phyloP scores from a whole-genome alignment of 2,329 filamentous ascomycete species.

The Coniochaeta sp. region DNA sequence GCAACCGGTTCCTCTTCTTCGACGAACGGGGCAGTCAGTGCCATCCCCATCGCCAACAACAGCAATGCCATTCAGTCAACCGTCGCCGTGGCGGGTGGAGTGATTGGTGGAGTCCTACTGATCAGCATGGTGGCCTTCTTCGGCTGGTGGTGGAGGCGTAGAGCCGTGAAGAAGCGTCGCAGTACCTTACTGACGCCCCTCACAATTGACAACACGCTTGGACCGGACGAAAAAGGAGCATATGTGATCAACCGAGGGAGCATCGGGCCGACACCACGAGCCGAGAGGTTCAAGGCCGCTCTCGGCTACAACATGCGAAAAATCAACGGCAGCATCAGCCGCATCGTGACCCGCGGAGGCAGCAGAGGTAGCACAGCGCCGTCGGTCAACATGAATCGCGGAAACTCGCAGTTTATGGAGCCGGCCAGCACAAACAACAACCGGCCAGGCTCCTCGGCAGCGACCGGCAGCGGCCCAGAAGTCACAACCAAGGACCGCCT shows the following conservation, averaged over 20 bases:
- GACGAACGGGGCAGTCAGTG: conserved; percentile 10
- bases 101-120: conserved; percentile 40
- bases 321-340: conserved; percentile 25
- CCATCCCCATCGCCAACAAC: conserved; percentile 10
- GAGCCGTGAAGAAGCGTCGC: conserved; percentile 30
- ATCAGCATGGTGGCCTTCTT: conserved; percentile 37
- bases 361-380: conserved; percentile 24
- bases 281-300: conserved; percentile 31
- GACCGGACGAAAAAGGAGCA: conserved; percentile 20
- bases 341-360: conserved; percentile 19
- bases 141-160: conserved; percentile 43
- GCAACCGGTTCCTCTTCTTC: conserved; percentile 7
- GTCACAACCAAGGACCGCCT: conserved; percentile 28
- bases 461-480: conserved; percentile 7
- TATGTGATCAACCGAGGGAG: conserved; percentile 38
- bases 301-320: conserved; percentile 27
- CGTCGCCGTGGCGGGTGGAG: conserved; percentile 40
- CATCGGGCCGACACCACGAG: conserved; percentile 39
- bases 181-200: conserved; percentile 43
- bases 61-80: conserved; percentile 24
- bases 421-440: conserved; percentile 23
- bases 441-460: conserved; percentile 25
- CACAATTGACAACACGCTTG: conserved; percentile 21
- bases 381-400: conserved; percentile 41
- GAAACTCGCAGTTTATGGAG: conserved; percentile 44